A percentile compares a stretch with the other conserved stretches of the same genome.
phyloP scores from a whole-genome alignment of 176 grass and related monocot genomes.

The Microstegium vimineum region DNA sequence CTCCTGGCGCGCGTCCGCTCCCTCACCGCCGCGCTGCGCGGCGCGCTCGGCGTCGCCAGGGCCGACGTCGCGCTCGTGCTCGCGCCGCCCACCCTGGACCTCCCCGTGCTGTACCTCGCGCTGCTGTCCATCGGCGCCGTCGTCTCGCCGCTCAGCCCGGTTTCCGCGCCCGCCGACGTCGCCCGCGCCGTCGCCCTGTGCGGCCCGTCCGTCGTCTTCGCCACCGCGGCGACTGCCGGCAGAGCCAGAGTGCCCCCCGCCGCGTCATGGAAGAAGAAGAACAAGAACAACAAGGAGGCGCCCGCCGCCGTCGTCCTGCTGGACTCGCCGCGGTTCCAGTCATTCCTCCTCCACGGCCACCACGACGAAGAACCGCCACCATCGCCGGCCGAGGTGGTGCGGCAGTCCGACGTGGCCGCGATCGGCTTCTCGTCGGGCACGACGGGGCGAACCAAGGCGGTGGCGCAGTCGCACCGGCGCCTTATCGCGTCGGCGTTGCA shows the following conservation, averaged over 20 bases:
- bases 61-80: neutral
- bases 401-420: neutral
- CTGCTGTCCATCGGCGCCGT: neutral
- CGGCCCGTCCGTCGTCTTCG: neutral
- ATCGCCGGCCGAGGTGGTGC: neutral
- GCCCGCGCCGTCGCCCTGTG: neutral
- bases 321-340: neutral
- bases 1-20: neutral
- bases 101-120: neutral
- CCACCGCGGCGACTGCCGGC: neutral
- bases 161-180: neutral
- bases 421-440: constrained; percentile 4
- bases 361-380: neutral
- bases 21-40: neutral
- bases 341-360: neutral
- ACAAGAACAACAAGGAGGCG: no score
- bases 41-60: neutral
- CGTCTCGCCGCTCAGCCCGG: neutral
- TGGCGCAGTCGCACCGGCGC: constrained; percentile 5
- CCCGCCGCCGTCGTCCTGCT: neutral
- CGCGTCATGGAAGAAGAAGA: no score
- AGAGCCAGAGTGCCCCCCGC: neutral
- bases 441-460: neutral
- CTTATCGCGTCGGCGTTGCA: neutral
- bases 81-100: neutral